These are phyloP conservation scores for Wickerhamomyces bovis DNA, from an alignment of 805 yeast species.

Conservation along the genomic window DNA sequence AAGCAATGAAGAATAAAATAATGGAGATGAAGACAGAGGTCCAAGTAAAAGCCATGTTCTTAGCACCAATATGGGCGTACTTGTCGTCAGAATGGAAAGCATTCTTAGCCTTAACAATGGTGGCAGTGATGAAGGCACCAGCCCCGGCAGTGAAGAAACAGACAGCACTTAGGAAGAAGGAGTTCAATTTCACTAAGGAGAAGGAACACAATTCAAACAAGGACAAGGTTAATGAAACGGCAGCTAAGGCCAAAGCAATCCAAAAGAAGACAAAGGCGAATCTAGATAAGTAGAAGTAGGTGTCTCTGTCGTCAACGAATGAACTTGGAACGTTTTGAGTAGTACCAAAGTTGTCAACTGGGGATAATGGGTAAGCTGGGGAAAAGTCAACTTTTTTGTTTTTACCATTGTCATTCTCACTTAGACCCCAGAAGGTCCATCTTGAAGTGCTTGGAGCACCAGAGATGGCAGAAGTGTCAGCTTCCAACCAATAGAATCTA, in stretches of 20 bases:
- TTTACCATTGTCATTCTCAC: slow-evolving; percentile 34
- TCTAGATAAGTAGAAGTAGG: slow-evolving; percentile 59
- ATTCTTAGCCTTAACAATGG: slow-evolving; percentile 64
- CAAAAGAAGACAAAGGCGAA: slow-evolving; percentile 59
- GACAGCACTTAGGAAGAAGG: slow-evolving; percentile 46
- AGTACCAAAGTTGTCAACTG: slow-evolving; percentile 65
- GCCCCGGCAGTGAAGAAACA: slow-evolving; percentile 53
- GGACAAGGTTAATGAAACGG: slow-evolving; percentile 52
- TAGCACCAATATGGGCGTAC: slow-evolving; percentile 46
- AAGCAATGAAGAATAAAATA: slow-evolving; percentile 44
- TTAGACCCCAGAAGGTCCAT: slow-evolving; percentile 84
- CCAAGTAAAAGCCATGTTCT: slow-evolving; percentile 63
- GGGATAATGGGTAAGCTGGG: slow-evolving; percentile 72
- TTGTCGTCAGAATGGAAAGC: slow-evolving; percentile 50
- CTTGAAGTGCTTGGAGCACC: slow-evolving; percentile 48
- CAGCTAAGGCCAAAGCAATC: slow-evolving; percentile 55
- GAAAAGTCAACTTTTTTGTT: slow-evolving; percentile 35
- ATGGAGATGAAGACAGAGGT: slow-evolving; percentile 53
- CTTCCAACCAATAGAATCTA: slow-evolving; percentile 65
- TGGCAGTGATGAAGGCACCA: slow-evolving; percentile 71
- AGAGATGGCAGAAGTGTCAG: slow-evolving; percentile 52
- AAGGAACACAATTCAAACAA: slow-evolving; percentile 51
- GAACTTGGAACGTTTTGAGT: slow-evolving; percentile 43
- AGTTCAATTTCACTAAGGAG: slow-evolving; percentile 47
- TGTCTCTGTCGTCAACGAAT: slow-evolving; percentile 48